Conservation (phyloP, 192 early-diverging fungal genomes). For the Backusella westeae region DNA sequence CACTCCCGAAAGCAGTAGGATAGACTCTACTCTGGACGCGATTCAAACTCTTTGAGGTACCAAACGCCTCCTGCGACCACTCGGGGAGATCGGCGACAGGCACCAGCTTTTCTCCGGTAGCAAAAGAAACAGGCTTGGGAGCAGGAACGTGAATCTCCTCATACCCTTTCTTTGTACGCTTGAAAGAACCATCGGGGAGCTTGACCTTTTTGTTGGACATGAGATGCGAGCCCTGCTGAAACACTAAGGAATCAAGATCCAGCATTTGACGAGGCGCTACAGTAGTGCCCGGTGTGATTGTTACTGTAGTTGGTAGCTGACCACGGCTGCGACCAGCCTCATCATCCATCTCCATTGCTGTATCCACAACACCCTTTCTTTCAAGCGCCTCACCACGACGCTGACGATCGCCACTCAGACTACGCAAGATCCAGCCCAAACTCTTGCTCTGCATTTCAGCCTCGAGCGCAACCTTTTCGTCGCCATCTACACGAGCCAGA, state of each 20-base stretch:
- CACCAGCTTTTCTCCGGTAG: slow-evolving; percentile 66
- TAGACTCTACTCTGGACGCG: slow-evolving; percentile 89
- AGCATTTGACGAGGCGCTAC: slow-evolving; percentile 61
- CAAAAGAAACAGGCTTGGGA: slow-evolving; percentile 61
- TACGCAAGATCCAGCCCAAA: slow-evolving; percentile 68
- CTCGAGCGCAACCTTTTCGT: slow-evolving; percentile 56
- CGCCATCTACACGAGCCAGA: slow-evolving; percentile 70
- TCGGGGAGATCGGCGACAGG: slow-evolving; percentile 45
- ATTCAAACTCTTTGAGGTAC: slow-evolving; percentile 73
- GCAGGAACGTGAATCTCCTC: slow-evolving; percentile 93
- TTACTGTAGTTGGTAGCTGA: slow-evolving; percentile 44
- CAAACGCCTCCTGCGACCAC: slow-evolving; percentile 70
- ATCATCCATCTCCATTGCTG: slow-evolving; percentile 67
- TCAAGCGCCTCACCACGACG: slow-evolving; percentile 47
- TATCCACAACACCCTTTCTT: slow-evolving; percentile 61
- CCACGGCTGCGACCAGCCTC: slow-evolving; percentile 24
- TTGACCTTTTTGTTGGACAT: slow-evolving; percentile 98
- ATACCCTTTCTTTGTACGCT: slow-evolving; percentile 66
- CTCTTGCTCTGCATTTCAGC: slow-evolving; percentile 69
- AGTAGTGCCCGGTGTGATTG: slow-evolving; percentile 46
- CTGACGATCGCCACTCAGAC: slow-evolving; percentile 59
- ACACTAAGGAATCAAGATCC: slow-evolving; percentile 82
- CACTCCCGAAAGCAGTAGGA: slow-evolving; percentile 79
- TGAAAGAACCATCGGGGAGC: slow-evolving; percentile 91
- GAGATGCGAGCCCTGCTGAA: slow-evolving; percentile 91